These are phyloP conservation scores for Glonium stellatum DNA, from an alignment of 495 filamentous ascomycete species.

Conservation along the genomic window DNA sequence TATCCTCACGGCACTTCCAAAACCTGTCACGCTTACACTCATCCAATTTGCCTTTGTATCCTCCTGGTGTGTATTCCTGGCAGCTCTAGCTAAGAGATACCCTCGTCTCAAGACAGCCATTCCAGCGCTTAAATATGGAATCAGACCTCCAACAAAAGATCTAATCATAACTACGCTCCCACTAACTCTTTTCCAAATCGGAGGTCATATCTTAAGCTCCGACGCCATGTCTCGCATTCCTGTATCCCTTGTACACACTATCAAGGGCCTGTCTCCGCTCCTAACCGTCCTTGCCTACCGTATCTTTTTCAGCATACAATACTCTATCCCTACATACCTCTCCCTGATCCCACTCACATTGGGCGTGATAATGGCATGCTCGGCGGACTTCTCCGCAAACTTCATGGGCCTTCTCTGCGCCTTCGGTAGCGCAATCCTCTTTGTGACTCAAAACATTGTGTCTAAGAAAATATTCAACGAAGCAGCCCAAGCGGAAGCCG, in stretches of 20 bases:
- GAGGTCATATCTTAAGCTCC: conserved; percentile 85
- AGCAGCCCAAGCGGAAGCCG: conserved; percentile 69
- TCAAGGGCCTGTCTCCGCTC: conserved; percentile 96
- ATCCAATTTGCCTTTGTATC: conserved; percentile 94
- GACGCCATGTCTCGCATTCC: conserved; percentile 91
- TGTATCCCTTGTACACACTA: conserved; percentile 94
- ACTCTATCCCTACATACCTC: conserved; percentile 80
- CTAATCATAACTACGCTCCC: conserved; percentile 83
- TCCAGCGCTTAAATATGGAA: conserved; percentile 73
- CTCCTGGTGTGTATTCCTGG: conserved; percentile 74
- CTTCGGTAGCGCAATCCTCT: conserved; percentile 79
- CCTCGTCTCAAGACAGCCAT: conserved; percentile 59
- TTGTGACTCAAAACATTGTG: conserved; percentile 98
- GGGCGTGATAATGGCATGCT: conserved; percentile 93
- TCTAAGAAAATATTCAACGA: conserved; percentile 99
- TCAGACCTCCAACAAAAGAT: conserved; percentile 73
- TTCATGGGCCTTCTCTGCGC: conserved; percentile 83
- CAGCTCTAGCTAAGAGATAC: conserved; percentile 62
- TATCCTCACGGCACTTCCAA: conserved; percentile 87
- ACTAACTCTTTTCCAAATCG: conserved; percentile 85
- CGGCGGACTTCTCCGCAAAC: conserved; percentile 78
- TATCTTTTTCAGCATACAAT: conserved; percentile 76
- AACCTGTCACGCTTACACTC: conserved; percentile 86
- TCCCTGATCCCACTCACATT: conserved; percentile 87
- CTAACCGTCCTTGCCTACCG: conserved; percentile 95